Evolutionary conservation across 179 eudicot genomes (phyloP), one percentile per base, ranked within the genome.

Genomic region (Gypsophila paniculata): DNA sequence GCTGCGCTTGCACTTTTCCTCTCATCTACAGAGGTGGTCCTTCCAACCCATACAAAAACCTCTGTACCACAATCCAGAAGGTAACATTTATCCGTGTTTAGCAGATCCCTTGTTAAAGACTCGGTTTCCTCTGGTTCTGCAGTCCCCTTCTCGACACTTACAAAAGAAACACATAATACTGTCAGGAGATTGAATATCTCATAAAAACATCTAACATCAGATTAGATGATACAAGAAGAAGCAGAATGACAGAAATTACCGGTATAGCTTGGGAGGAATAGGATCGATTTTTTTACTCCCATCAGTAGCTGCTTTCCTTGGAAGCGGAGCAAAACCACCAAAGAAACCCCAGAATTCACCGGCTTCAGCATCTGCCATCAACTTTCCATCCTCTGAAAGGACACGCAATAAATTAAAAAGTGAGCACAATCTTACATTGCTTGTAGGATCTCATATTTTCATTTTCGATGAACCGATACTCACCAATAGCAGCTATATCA

Each of bases 301-400:
- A 64, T 82, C 83, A 69, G 39, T 77, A 49, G 84, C 75, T 74
- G 90, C 72, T 82, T 89, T 95, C 78, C 88, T 88, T 21, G 99
- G 97, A 62, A 95, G 86, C 19, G 99, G 99, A 80, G 99, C 99
- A 89, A 88, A 95, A 51, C 99, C 99, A 76, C 99, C 99, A 82
- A 95, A 95, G 51, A 95, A 85, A 2, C 86, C 93, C 99, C 99
- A 95, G 73, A 95, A 95, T 80, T 95, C 99, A 79, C 99, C 99
- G 80, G 90, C 79, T 51, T 92, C 98, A 70, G 93, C 91, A 83
- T 92, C 96, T 76, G 95, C 93, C 97, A 95, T 90, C 85, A 95
- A 73, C 74, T 70, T 90, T 48, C 99, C 99, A 80, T 92, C 99
- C 92, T 95, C 99, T 95, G 77, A 68, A 72, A 55, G 58, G 14